Evolutionary conservation across 1,139 yeast species (phyloP), one percentile per base, ranked within the genome.

Genomic region (Candida frijolesensis): DNA sequence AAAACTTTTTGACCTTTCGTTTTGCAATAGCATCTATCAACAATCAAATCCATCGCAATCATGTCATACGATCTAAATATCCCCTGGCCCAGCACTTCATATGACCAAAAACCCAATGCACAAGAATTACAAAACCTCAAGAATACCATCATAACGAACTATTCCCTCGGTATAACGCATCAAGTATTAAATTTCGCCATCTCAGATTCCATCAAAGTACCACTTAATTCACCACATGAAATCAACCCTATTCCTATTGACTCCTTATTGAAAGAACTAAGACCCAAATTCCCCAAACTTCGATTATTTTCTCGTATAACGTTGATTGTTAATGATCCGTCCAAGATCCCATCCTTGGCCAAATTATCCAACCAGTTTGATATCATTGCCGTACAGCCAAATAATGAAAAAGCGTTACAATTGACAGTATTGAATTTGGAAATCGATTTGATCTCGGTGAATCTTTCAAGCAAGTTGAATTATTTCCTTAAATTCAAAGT

Each of bases 401-500:
- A 77, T 37, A 82, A 85, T 50, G 99, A 94, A 61, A 86, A 84
- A 62, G 89, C 94, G 5, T 73, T 94, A 22, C 86, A 88, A 51
- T 71, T 87, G 47, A 87, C 95, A 1, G 83, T 92, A 25, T 77
- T 86, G 3, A 83, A 82, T 55, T 73, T 91, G 45, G 96, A 88
- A 52, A 77, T 92, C 39, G 98, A 94, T 68, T 57, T 94, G 35
- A 81, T 94, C 35, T 84, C 96, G 0, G 78, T 94, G 49, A 84
- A 88, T 53, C 79, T 88, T 64, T 70, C 80, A 15, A 73, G 77
- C 40, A 78, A 90, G 52, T 71, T 90, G 45, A 95, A 96, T 0
- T 86, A 84, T 58, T 89, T 83, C 65, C 72, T 94, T 57, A 87
- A 88, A 57, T 97, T 90, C 70, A 89, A 91, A 61, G 84, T 90